These are phyloP conservation scores for Pleurotus djamor DNA, from an alignment of 768 basidiomycete genomes.

Conservation along the genomic window DNA sequence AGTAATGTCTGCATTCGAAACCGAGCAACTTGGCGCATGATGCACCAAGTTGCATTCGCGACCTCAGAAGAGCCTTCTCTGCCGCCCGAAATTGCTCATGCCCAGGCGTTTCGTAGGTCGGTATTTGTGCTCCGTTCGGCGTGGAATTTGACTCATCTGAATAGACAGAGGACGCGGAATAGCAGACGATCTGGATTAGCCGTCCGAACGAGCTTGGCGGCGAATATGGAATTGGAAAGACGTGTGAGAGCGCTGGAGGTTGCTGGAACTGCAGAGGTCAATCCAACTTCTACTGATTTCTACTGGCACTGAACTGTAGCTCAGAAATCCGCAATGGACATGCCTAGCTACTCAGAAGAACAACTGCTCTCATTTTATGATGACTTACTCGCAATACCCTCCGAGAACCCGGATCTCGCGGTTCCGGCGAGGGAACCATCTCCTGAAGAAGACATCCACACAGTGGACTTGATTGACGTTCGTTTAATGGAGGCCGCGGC, in stretches of 20 bases:
- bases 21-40: neutral
- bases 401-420: constrained; percentile 1
- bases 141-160: neutral
- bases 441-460: constrained; percentile 26
- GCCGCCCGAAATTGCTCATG: neutral
- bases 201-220: neutral
- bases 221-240: constrained; percentile 26
- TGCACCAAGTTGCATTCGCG: constrained; percentile 6
- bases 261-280: constrained; percentile 30
- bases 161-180: neutral
- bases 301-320: neutral
- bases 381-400: constrained; percentile 36
- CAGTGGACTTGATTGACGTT: constrained; percentile 30
- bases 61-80: neutral
- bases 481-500: constrained; percentile 22
- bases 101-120: constrained; percentile 4
- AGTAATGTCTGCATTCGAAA: neutral
- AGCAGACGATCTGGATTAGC: neutral
- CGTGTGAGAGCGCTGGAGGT: constrained; percentile 34
- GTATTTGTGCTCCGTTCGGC: neutral
- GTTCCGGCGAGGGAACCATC: constrained; percentile 8
- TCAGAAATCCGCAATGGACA: constrained; percentile 28
- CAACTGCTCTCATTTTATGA: constrained; percentile 40
- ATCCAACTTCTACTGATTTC: neutral
- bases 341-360: constrained; percentile 37